Conservation (phyloP, 2,329 filamentous ascomycete species). For the Annulohypoxylon truncatum region DNA sequence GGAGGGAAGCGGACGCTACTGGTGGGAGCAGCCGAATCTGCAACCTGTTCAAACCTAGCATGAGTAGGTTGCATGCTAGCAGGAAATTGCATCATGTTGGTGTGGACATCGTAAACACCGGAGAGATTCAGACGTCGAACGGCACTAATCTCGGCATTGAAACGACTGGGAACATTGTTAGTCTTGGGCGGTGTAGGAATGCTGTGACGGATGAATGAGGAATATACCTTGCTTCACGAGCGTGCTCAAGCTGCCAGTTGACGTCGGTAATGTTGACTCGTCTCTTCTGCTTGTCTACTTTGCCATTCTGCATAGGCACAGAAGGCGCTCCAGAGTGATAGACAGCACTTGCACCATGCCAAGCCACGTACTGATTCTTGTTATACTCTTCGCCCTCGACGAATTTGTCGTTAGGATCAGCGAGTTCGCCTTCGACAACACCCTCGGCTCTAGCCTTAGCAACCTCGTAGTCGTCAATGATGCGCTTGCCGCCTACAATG, state of each 20-base stretch:
- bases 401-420: constrained; percentile 87
- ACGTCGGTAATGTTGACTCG: constrained; percentile 89
- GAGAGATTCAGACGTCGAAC: constrained; percentile 75
- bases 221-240: constrained; percentile 84
- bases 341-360: constrained; percentile 95
- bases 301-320: constrained; percentile 79
- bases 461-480: constrained; percentile 91
- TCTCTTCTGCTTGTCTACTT: constrained; percentile 83
- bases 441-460: constrained; percentile 79
- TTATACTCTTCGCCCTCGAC: constrained; percentile 90
- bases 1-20: constrained; percentile 58
- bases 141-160: constrained; percentile 80
- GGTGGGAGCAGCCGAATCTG: constrained; percentile 42
- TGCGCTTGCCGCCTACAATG: constrained; percentile 86
- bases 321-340: constrained; percentile 87
- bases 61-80: constrained; percentile 90
- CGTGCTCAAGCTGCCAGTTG: constrained; percentile 98
- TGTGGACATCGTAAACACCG: constrained; percentile 93
- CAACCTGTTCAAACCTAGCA: constrained; percentile 81
- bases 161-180: constrained; percentile 69
- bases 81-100: constrained; percentile 90
- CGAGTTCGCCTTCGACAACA: constrained; percentile 86
- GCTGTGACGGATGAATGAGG: neutral
- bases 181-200: neutral
- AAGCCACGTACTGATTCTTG: constrained; percentile 98